Percentiles rank a stretch among this genome's conserved stretches.
phyloP scores from a whole-genome alignment of 805 yeast species.

The Cyberlindnera maclurae region DNA sequence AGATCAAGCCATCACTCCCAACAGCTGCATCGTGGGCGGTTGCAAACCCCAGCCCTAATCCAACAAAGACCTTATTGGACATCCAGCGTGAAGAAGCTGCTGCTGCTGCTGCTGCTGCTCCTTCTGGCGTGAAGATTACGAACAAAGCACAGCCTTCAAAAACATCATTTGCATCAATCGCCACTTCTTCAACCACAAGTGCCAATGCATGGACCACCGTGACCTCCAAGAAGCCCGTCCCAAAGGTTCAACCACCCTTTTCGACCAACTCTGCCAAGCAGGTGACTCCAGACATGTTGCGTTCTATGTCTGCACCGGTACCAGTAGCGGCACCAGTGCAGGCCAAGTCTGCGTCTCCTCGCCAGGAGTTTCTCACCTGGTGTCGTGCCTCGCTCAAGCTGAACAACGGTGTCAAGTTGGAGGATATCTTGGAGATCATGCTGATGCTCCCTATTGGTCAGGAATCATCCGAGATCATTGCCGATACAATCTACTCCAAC shows the following conservation, averaged over 20 bases:
- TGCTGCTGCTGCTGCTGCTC: slow-evolving; percentile 23
- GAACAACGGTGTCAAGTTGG: slow-evolving; percentile 67
- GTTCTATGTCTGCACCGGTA: slow-evolving; percentile 30
- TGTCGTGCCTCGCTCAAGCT: slow-evolving; percentile 60
- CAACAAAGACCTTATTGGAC: slow-evolving; percentile 49
- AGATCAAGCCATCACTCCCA: slow-evolving; percentile 22
- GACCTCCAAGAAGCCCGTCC: slow-evolving; percentile 14
- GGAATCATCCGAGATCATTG: slow-evolving; percentile 78
- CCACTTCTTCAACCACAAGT: slow-evolving; percentile 8
- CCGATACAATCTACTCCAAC: slow-evolving; percentile 86
- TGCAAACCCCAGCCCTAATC: slow-evolving; percentile 12
- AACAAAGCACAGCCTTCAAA: slow-evolving; percentile 8
- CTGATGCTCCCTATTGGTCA: slow-evolving; percentile 69
- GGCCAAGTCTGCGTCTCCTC: slow-evolving; percentile 28
- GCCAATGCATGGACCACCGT: slow-evolving; percentile 36
- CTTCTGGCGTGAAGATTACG: slow-evolving; percentile 1
- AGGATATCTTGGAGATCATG: slow-evolving; percentile 74
- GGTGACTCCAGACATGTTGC: slow-evolving; percentile 28
- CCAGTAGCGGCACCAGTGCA: slow-evolving; percentile 3
- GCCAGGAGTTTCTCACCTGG: slow-evolving; percentile 66
- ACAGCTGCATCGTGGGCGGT: slow-evolving; percentile 34
- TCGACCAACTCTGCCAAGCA: slow-evolving; percentile 11
- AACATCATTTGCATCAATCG: slow-evolving; percentile 21
- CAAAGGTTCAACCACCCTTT: slow-evolving; percentile 6
- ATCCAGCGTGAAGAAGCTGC: slow-evolving; percentile 53